A percentile compares a stretch with the other conserved stretches of the same genome.
Evolutionary conservation across 768 basidiomycete genomes (phyloP).

Genomic region (Phlegmacium glaucopus): DNA sequence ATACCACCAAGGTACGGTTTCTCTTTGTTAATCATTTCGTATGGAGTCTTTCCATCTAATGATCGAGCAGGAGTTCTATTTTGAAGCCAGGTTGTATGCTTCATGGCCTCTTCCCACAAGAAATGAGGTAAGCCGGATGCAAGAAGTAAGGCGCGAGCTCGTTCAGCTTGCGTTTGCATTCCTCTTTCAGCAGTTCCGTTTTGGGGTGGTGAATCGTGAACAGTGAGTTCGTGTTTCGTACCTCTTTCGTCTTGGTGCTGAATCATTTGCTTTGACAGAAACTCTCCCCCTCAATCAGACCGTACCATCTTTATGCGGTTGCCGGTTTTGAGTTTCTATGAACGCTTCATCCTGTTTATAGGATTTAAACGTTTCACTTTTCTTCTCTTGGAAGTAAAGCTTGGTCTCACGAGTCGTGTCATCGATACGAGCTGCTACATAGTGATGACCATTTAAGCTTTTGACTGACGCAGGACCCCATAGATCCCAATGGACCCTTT

Average conservation of each 20-base stretch:
- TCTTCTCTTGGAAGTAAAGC: conserved; percentile 11
- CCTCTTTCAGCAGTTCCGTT: too few species aligned
- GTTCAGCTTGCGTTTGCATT: conserved; percentile 9
- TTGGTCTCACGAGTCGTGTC: conserved; percentile 8
- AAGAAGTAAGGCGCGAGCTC: conserved; percentile 28
- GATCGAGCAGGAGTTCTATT: conserved; percentile 23
- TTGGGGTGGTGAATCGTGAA: too few species aligned
- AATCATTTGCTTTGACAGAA: too few species aligned
- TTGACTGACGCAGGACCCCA: conserved; percentile 25
- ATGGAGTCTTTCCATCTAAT: conserved; percentile 20
- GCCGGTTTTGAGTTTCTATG: too few species aligned
- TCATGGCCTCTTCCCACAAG: neutral
- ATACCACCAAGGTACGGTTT: conserved; percentile 23
- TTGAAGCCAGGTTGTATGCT: conserved; percentile 23
- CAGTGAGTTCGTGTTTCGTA: too few species aligned
- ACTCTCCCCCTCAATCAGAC: too few species aligned
- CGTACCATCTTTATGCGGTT: too few species aligned
- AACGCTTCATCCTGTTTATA: too few species aligned
- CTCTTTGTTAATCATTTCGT: conserved; percentile 14
- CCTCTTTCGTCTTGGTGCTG: too few species aligned
- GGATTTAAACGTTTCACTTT: conserved; percentile 11
- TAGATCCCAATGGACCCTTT: conserved; percentile 19
- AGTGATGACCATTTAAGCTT: conserved; percentile 16
- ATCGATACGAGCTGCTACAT: conserved; percentile 25
- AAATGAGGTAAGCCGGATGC: neutral